Evolutionary conservation across 2,329 filamentous ascomycete genomes (phyloP).

Genomic region (Colletotrichum siamense): DNA sequence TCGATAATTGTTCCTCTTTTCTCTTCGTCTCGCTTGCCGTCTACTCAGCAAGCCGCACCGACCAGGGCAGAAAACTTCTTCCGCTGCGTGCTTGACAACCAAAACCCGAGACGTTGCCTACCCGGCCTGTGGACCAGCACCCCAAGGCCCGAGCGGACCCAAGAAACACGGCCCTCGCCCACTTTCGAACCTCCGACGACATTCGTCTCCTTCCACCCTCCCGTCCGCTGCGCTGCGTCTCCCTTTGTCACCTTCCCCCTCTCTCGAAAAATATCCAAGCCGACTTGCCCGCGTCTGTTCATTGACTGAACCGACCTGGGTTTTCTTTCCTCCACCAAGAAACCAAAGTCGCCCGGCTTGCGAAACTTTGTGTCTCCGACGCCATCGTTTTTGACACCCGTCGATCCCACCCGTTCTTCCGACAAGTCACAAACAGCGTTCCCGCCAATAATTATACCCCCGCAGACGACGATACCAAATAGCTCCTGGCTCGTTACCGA

Average conservation of each 20-base stretch:
- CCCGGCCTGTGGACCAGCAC: slow-evolving; percentile 19
- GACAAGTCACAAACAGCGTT: slow-evolving; percentile 12
- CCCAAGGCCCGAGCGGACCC: slow-evolving; percentile 24
- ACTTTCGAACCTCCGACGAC: slow-evolving; percentile 21
- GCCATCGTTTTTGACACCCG: background rate
- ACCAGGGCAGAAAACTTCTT: background rate
- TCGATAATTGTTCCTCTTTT: background rate
- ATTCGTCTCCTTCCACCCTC: slow-evolving; percentile 13
- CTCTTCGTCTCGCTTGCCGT: background rate
- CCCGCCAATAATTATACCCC: slow-evolving; percentile 18
- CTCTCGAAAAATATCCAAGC: background rate
- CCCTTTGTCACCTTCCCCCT: slow-evolving; percentile 1
- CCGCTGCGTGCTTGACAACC: background rate
- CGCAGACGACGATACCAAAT: slow-evolving; percentile 7
- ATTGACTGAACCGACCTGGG: slow-evolving; percentile 21
- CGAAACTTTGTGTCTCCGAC: slow-evolving; percentile 2
- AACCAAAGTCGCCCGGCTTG: background rate
- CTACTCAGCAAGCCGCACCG: background rate
- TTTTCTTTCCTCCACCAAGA: background rate
- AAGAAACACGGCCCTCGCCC: slow-evolving; percentile 21
- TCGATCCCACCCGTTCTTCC: slow-evolving; percentile 11
- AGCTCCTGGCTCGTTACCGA: slow-evolving; percentile 2
- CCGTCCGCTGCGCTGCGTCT: background rate
- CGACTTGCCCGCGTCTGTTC: slow-evolving; percentile 8
- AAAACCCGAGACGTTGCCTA: slow-evolving; percentile 15